phyloP scores from a whole-genome alignment of 768 basidiomycete genomes.

The Leccinum subgranulosum region DNA sequence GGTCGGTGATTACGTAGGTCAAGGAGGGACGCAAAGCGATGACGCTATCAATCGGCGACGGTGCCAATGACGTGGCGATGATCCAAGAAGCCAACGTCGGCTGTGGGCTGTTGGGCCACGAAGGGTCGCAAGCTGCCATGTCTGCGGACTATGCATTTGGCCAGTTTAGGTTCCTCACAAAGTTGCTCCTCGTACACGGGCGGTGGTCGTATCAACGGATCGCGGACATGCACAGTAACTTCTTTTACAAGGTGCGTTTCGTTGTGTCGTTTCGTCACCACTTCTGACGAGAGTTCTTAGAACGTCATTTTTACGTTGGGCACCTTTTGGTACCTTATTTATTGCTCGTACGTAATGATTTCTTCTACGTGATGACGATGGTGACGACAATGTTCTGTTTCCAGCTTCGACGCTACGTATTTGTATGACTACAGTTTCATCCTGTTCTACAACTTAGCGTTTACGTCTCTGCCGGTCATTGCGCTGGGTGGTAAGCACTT shows the following conservation, averaged over 20 bases:
- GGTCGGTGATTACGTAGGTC: slow-evolving; percentile 47
- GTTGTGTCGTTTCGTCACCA: background rate
- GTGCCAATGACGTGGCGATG: slow-evolving; percentile 99
- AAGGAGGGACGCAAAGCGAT: slow-evolving; percentile 95
- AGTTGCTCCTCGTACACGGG: slow-evolving; percentile 89
- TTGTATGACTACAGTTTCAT: slow-evolving; percentile 95
- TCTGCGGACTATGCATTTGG: slow-evolving; percentile 98
- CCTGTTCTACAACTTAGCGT: slow-evolving; percentile 85
- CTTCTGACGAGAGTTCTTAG: slow-evolving; percentile 32
- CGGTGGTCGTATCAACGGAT: slow-evolving; percentile 96
- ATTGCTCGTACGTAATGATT: slow-evolving; percentile 60
- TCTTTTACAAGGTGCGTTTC: slow-evolving; percentile 88
- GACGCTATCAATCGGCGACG: slow-evolving; percentile 96
- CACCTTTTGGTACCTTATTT: slow-evolving; percentile 92
- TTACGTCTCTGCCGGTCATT: slow-evolving; percentile 92
- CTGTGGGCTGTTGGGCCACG: slow-evolving; percentile 88
- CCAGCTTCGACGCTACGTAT: slow-evolving; percentile 91
- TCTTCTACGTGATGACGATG: too few species aligned
- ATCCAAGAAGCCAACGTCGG: slow-evolving; percentile 99
- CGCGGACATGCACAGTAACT: slow-evolving; percentile 96
- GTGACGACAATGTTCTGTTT: background rate
- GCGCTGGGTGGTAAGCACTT: slow-evolving; percentile 68
- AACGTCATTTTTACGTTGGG: slow-evolving; percentile 92
- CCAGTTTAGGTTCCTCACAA: slow-evolving; percentile 92
- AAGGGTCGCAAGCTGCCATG: slow-evolving; percentile 98